Evolutionary conservation across 1,284 basidiomycete species (phyloP).

Genomic region (Heterobasidion irregulare): DNA sequence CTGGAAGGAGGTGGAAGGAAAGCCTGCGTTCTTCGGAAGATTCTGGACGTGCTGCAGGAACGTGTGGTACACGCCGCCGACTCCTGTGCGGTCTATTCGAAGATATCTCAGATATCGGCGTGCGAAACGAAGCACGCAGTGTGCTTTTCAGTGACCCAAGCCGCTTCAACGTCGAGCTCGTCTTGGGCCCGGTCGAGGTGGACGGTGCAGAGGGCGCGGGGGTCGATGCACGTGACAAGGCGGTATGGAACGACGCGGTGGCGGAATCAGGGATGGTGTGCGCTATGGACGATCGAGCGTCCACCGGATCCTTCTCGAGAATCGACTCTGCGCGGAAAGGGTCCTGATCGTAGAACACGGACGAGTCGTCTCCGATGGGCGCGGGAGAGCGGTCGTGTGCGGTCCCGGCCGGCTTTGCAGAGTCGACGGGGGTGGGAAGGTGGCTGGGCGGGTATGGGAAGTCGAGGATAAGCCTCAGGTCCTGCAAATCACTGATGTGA

Average conservation of each 20-base stretch:
- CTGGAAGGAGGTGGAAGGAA: conserved; percentile 6
- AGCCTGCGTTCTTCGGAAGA: neutral
- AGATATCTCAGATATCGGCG: conserved; percentile 21
- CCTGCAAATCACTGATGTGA: conserved; percentile 1
- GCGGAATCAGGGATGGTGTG: conserved; percentile 5
- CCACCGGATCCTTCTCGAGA: conserved; percentile 2
- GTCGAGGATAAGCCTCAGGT: conserved; percentile 12
- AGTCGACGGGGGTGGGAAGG: conserved; percentile 26
- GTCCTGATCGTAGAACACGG: conserved; percentile 30
- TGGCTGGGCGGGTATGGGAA: conserved; percentile 24
- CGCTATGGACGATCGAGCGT: conserved; percentile 6
- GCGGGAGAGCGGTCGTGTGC: neutral
- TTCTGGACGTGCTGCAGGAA: conserved; percentile 7
- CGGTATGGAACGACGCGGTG: conserved; percentile 13
- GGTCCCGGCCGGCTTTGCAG: conserved; percentile 7
- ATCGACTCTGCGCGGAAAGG: conserved; percentile 17
- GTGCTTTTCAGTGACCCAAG: conserved; percentile 28
- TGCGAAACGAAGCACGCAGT: conserved; percentile 21
- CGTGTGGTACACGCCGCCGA: conserved; percentile 8
- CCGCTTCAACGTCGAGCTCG: conserved; percentile 26
- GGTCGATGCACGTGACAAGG: conserved; percentile 5
- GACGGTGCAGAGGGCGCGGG: conserved; percentile 5
- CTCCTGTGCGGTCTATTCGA: conserved; percentile 10
- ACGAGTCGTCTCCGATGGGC: conserved; percentile 16
- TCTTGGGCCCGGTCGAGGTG: conserved; percentile 11